These are phyloP conservation scores for Eucalyptus cloeziana DNA, from an alignment of 345 rosid genomes.

Conservation along the genomic window DNA sequence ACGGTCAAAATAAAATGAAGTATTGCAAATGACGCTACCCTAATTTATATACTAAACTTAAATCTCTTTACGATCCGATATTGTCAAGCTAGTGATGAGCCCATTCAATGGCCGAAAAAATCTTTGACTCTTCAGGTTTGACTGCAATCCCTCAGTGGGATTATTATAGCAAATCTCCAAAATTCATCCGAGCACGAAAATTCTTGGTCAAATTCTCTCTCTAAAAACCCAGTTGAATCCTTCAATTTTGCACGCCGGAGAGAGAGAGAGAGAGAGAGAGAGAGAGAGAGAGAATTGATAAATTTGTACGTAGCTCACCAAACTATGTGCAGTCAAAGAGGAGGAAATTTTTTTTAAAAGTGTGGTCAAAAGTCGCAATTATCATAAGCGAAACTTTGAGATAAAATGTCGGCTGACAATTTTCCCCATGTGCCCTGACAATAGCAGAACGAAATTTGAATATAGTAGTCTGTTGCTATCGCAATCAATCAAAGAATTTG, in stretches of 20 bases:
- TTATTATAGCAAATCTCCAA: neutral
- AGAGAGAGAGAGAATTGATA: neutral
- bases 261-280: neutral
- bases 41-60: neutral
- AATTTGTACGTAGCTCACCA: neutral
- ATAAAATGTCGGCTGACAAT: neutral
- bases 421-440: neutral
- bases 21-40: neutral
- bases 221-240: neutral
- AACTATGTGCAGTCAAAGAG: neutral
- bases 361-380: neutral
- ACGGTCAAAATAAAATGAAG: too few species aligned
- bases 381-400: neutral
- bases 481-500: neutral
- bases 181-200: neutral
- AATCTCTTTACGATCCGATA: neutral
- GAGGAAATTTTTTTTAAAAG: neutral
- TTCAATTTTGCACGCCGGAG: neutral
- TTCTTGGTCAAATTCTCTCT: neutral
- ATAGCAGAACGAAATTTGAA: neutral
- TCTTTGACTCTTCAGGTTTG: neutral
- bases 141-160: neutral
- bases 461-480: neutral
- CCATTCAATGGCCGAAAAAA: neutral
- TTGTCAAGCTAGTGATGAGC: neutral